Conservation (phyloP, 1,284 basidiomycete genomes). For the Ustilago curta region DNA sequence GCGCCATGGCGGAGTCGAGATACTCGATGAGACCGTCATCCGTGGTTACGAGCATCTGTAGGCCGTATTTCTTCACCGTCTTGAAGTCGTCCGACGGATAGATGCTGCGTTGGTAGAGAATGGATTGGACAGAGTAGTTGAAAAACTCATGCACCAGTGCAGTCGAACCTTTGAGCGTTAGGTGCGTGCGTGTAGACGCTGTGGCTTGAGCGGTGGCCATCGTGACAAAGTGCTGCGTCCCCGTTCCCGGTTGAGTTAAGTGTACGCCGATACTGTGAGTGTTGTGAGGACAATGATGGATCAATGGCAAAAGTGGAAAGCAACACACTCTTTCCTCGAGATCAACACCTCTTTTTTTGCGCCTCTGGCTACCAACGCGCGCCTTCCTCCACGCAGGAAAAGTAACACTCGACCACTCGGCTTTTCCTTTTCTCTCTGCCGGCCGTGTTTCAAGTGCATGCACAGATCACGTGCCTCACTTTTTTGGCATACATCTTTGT, state of each 20-base stretch:
- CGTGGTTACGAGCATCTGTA: slow-evolving; percentile 92
- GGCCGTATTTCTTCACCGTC: slow-evolving; percentile 86
- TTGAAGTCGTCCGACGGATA: slow-evolving; percentile 96
- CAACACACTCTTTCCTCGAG: too few relatives aligned
- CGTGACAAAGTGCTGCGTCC: neutral
- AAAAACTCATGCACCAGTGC: slow-evolving; percentile 98
- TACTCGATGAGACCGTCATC: slow-evolving; percentile 93
- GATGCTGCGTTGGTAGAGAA: slow-evolving; percentile 95
- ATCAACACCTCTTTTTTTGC: too few relatives aligned
- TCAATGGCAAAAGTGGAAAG: too few relatives aligned
- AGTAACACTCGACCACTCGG: too few relatives aligned
- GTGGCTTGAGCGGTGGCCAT: slow-evolving; percentile 57
- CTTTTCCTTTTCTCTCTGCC: too few relatives aligned
- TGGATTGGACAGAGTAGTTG: slow-evolving; percentile 85
- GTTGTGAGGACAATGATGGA: neutral
- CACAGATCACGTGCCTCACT: too few relatives aligned
- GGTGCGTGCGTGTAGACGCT: slow-evolving; percentile 63
- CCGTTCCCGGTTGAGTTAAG: too few relatives aligned
- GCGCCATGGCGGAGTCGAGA: slow-evolving; percentile 87
- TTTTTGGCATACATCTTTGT: too few relatives aligned
- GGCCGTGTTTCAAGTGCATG: too few relatives aligned
- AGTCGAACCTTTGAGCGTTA: slow-evolving; percentile 92
- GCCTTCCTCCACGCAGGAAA: too few relatives aligned
- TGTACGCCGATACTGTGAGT: neutral
- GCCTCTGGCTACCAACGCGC: too few relatives aligned